phyloP scores from a whole-genome alignment of 208 protist genomes.

The Acanthamoeba sp. region DNA sequence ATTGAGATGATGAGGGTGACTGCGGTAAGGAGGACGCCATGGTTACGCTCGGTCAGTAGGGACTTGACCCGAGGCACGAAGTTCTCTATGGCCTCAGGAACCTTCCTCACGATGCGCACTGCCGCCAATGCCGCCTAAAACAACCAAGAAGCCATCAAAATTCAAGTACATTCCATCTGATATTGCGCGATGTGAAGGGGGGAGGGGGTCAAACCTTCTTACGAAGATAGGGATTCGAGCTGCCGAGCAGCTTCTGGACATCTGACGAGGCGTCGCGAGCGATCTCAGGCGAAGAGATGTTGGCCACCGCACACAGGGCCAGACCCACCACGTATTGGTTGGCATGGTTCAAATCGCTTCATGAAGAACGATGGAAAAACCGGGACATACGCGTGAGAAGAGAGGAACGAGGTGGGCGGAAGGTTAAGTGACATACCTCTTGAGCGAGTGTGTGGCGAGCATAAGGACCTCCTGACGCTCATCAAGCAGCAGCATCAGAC shows the following conservation, averaged over 20 bases:
- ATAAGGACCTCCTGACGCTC: conserved; percentile 94
- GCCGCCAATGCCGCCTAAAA: conserved; percentile 85
- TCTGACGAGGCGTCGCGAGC: conserved; percentile 96
- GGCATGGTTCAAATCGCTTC: conserved; percentile 87
- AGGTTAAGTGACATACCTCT: too few relatives aligned
- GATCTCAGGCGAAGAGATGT: conserved; percentile 96
- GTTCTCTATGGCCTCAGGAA: conserved; percentile 96
- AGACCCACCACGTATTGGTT: conserved; percentile 94
- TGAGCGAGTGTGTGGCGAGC: conserved; percentile 93
- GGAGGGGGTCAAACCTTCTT: conserved; percentile 96
- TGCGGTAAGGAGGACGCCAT: conserved; percentile 93
- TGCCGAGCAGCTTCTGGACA: conserved; percentile 94
- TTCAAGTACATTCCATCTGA: too few relatives aligned
- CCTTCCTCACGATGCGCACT: conserved; percentile 92
- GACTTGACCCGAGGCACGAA: conserved; percentile 91
- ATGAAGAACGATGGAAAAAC: not conserved
- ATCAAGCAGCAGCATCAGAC: conserved; percentile 94
- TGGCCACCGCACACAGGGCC: conserved; percentile 93
- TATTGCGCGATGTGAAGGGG: too few relatives aligned
- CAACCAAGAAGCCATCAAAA: too few relatives aligned
- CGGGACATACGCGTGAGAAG: not conserved
- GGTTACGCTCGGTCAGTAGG: conserved; percentile 86
- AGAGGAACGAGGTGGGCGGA: too few relatives aligned
- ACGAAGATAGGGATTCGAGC: conserved; percentile 93
- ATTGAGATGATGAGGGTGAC: conserved; percentile 95